phyloP scores from a whole-genome alignment of 768 basidiomycete species.

The Pleurotus pulmonarius region DNA sequence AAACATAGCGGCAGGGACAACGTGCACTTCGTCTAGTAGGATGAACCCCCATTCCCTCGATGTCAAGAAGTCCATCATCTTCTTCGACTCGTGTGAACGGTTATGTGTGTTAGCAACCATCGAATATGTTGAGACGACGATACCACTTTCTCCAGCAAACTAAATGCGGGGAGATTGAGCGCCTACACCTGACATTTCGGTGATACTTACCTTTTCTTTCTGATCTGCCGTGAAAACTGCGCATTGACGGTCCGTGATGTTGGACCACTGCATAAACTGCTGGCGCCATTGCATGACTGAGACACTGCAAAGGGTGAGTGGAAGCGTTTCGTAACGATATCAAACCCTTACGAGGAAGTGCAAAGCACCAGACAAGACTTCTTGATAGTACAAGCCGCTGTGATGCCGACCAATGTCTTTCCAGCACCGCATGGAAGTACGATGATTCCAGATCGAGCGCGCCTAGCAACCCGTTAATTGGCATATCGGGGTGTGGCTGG shows the following conservation, averaged over 20 bases:
- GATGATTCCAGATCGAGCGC: constrained; percentile 96
- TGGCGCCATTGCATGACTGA: constrained; percentile 99
- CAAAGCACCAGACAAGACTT: constrained; percentile 97
- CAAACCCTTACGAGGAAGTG: constrained; percentile 83
- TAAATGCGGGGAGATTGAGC: constrained; percentile 25
- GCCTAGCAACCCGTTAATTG: constrained; percentile 41
- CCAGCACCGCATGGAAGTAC: constrained; percentile 98
- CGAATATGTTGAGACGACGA: constrained; percentile 98
- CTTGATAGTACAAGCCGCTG: constrained; percentile 98
- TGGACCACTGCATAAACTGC: constrained; percentile 98
- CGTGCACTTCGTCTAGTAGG: constrained; percentile 96
- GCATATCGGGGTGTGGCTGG: too few species aligned
- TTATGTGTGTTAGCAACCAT: constrained; percentile 99
- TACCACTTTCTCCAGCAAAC: constrained; percentile 97
- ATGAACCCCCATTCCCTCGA: constrained; percentile 99
- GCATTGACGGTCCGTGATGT: constrained; percentile 94
- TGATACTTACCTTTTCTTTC: constrained; percentile 79
- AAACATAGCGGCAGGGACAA: constrained; percentile 99
- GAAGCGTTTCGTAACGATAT: neutral
- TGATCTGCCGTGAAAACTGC: constrained; percentile 97
- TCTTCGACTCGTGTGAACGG: constrained; percentile 97
- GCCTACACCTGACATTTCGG: neutral
- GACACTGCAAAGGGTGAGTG: constrained; percentile 41
- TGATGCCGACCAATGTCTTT: constrained; percentile 99
- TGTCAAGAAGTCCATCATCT: constrained; percentile 99